These are phyloP conservation scores for Penicillium occitanis DNA, from an alignment of 2,329 filamentous ascomycete species.

Conservation along the genomic window DNA sequence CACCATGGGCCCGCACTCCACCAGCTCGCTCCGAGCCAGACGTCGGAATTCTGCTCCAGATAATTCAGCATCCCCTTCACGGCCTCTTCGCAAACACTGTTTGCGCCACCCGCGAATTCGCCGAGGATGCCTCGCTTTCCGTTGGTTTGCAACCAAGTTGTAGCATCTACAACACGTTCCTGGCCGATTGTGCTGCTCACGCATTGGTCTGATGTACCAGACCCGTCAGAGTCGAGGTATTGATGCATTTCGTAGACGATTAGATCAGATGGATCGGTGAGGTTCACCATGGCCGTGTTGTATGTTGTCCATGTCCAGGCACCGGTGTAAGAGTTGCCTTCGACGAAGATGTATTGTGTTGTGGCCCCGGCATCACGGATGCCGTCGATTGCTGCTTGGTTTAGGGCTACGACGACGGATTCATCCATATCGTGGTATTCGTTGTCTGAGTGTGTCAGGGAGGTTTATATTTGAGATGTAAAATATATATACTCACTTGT, in stretches of 20 bases:
- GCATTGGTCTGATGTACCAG: conserved; percentile 53
- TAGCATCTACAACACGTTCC: conserved; percentile 53
- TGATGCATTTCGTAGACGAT: conserved; percentile 64
- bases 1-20: conserved; percentile 58
- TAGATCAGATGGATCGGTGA: conserved; percentile 55
- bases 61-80: conserved; percentile 53
- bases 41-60: conserved; percentile 51
- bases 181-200: conserved; percentile 55
- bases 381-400: conserved; percentile 63
- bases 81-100: conserved; percentile 51
- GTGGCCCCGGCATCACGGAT: conserved; percentile 61
- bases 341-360: conserved; percentile 60
- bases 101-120: conserved; percentile 56
- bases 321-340: conserved; percentile 53
- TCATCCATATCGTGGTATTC: conserved; percentile 66
- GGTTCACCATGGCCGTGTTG: conserved; percentile 42
- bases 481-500: conserved; percentile 49
- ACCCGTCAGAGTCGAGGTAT: conserved; percentile 59
- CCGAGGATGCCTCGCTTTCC: conserved; percentile 55
- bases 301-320: conserved; percentile 51
- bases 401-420: conserved; percentile 58
- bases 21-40: conserved; percentile 56
- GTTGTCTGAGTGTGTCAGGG: conserved; percentile 49
- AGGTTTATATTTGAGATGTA: background rate
- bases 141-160: conserved; percentile 55